phyloP scores from a whole-genome alignment of 2,329 filamentous ascomycete species.

The Ascochyta viciae-villosae region DNA sequence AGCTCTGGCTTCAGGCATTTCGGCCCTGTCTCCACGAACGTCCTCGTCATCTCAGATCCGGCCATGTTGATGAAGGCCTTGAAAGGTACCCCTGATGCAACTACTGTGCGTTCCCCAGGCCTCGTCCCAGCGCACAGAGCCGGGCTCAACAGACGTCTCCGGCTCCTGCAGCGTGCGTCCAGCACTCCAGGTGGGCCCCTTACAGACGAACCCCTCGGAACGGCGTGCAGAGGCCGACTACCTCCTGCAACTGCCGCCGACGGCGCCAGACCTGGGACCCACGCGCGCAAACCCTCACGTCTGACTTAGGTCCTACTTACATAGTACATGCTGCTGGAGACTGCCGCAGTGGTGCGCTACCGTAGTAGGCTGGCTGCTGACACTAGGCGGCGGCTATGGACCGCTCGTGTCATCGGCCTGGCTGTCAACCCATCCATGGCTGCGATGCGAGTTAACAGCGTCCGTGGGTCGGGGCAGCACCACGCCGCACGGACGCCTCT shows the following conservation, averaged over 20 bases:
- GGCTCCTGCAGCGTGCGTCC: conserved; percentile 28
- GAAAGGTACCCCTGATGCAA: conserved; percentile 30
- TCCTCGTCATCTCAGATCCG: conserved; percentile 37
- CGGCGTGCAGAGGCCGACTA: conserved; percentile 12
- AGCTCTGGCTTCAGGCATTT: conserved; percentile 31
- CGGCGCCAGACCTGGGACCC: neutral
- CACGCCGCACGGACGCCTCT: conserved; percentile 26
- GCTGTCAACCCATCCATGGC: conserved; percentile 24
- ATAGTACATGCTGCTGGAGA: neutral
- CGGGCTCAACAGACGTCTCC: conserved; percentile 35
- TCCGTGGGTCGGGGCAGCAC: conserved; percentile 28
- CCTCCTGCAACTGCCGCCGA: conserved; percentile 14
- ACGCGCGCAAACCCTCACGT: neutral
- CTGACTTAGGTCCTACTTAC: conserved; percentile 1
- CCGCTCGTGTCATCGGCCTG: conserved; percentile 25
- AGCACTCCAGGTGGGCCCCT: conserved; percentile 20
- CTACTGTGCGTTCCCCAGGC: conserved; percentile 31
- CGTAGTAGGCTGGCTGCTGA: conserved; percentile 18
- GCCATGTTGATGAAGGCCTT: conserved; percentile 4
- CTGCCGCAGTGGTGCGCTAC: conserved; percentile 1
- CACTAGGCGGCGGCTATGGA: conserved; percentile 33
- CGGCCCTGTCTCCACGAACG: conserved; percentile 33
- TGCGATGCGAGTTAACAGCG: conserved; percentile 12
- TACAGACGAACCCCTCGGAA: conserved; percentile 22
- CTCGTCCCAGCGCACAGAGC: conserved; percentile 42